Evolutionary conservation across 1,284 basidiomycete genomes (phyloP), one percentile per base, ranked within the genome.

Genomic region (Ganoderma sinense): DNA sequence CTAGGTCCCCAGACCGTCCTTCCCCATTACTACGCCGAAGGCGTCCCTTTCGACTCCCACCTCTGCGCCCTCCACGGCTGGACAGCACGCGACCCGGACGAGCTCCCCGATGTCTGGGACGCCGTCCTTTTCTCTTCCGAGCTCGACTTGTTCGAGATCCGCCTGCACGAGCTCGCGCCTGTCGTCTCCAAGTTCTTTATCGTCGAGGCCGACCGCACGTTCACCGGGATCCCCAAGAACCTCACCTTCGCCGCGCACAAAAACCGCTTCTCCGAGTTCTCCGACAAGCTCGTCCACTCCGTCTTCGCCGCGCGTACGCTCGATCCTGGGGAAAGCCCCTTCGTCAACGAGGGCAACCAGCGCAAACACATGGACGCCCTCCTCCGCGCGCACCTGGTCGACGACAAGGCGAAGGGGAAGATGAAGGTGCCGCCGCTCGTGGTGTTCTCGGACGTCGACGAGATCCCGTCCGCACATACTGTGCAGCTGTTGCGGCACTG

Each of bases 391-490:
- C 80, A 84, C 67, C 79, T 84, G n/a, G 69, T 70, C 48, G 71
- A 80, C 23, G 70, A 70, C 45, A 72, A 79, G 23, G 68, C 78
- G 26, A 14, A 72, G 77, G 69, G 78, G 26, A 16, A 72, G 77
- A 7, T 8, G 10, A 16, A 72, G 77, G 26, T 80, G 77, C n/a
- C 76, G 78, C 78, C 81, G 16, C 81, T 93, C 40, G 85, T 93
- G 40, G 77, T 93, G 69, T 89, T 91, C 84, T 87, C 88, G 10
- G 91, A 94, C 77, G 82, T 92, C 18, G 92, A 93, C 78, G 91
- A 93, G 79, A 85, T 93, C 64, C 88, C 91, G 4, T 85, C 87
- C 0, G 77, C 81, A 20, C 84, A 87, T 69, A 89, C 91, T 18
- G 78, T 92, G 11, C 74, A 81, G 26, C 84, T 94, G 0, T 82